Conservation (phyloP, 257 asterid genomes). For the Penstemon newberryi region DNA sequence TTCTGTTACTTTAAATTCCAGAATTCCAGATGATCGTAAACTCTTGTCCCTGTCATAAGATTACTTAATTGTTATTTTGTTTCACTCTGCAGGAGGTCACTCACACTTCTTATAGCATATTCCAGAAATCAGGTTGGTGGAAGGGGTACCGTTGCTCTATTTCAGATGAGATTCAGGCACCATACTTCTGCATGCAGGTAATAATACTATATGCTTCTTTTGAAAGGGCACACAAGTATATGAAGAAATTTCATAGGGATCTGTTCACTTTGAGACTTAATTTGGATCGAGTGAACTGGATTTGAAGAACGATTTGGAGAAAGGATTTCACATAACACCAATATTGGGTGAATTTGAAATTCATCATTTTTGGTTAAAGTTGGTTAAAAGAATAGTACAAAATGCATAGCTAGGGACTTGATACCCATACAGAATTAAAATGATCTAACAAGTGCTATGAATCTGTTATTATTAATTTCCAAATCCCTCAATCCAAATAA, state of each 20-base stretch:
- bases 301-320: too few species aligned
- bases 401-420: too few species aligned
- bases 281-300: too few species aligned
- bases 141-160: constrained; percentile 78
- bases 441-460: too few species aligned
- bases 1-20: neutral
- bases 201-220: constrained; percentile 24
- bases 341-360: too few species aligned
- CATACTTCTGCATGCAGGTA: constrained; percentile 95
- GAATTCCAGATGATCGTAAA: neutral
- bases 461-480: too few species aligned
- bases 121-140: constrained; percentile 82
- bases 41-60: neutral
- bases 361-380: too few species aligned
- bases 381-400: too few species aligned
- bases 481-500: too few species aligned
- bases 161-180: constrained; percentile 43
- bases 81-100: constrained; percentile 76
- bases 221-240: neutral
- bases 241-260: neutral
- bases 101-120: constrained; percentile 56
- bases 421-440: too few species aligned
- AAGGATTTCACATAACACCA: too few species aligned
- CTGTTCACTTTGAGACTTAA: too few species aligned
- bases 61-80: constrained; percentile 9